These are phyloP conservation scores for Hypoxylon sp. DNA, from an alignment of 2,329 filamentous ascomycete genomes.

Conservation along the genomic window DNA sequence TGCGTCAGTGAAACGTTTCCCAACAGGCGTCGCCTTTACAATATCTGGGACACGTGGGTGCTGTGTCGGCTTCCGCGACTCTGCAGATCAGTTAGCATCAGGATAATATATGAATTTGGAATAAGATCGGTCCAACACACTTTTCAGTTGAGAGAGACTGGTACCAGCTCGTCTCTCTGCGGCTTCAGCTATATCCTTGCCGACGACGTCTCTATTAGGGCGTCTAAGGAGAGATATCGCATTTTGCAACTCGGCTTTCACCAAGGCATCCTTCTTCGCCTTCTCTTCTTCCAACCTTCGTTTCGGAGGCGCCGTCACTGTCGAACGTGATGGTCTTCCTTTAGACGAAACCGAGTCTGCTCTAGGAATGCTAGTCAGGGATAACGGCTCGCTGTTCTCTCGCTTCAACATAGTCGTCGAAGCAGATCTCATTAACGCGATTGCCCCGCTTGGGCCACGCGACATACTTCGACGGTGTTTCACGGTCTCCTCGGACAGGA, in stretches of 20 bases:
- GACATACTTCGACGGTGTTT: conserved; percentile 67
- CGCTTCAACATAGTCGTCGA: conserved; percentile 76
- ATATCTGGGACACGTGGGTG: conserved; percentile 56
- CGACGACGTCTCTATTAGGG: conserved; percentile 78
- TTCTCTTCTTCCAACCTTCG: conserved; percentile 67
- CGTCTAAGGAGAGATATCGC: conserved; percentile 81
- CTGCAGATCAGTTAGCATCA: conserved; percentile 55
- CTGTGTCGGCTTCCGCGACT: conserved; percentile 65
- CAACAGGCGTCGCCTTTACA: conserved; percentile 70
- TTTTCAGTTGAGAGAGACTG: conserved; percentile 60
- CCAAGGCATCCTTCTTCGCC: conserved; percentile 72
- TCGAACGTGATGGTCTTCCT: conserved; percentile 57
- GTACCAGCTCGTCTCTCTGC: conserved; percentile 70
- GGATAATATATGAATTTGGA: neutral
- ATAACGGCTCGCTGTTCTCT: conserved; percentile 72
- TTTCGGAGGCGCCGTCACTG: conserved; percentile 59
- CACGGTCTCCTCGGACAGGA: conserved; percentile 68
- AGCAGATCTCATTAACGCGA: conserved; percentile 76
- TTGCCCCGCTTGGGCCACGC: conserved; percentile 67
- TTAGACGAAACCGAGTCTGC: conserved; percentile 56
- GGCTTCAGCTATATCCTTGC: conserved; percentile 74
- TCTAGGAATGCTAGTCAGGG: conserved; percentile 63
- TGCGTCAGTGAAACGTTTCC: conserved; percentile 66
- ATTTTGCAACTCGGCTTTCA: conserved; percentile 78
- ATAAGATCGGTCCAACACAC: conserved; percentile 55